Base-by-base conservation (phyloP, 306 rosid genomes). In the Quercus berberidifolia region DNA sequence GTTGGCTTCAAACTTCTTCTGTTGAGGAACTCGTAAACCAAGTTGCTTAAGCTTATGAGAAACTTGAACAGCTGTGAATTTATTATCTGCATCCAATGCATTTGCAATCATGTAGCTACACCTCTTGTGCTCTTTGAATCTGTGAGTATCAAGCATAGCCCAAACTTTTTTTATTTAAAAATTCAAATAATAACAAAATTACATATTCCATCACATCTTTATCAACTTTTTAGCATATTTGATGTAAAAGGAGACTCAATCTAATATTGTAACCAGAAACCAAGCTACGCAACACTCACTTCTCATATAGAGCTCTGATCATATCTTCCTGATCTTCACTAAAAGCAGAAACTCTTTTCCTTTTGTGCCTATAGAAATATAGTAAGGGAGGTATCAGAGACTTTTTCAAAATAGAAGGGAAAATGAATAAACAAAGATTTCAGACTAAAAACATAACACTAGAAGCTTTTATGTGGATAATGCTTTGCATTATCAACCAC, bases 71-170 rank as follows among this genome's bases (percentile, higher is more conserved):
- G 99, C 83, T 51, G 91, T 88, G 81, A 89, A 83, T 81, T 94
- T 87, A 56, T 81, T 86, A 74, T 85, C 90, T 25, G 57, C 85
- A 75, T 86, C 97, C 86, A 91, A 84, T 77, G 92, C 92, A 79
- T 85, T 91, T 74, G 98, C 97, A 86, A 94, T 92, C 98, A 91
- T 89, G 80, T 80, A 86, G 82, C 89, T 91, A 81, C 97, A 94
- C 80, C 91, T 89, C 83, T 79, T 86, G 62, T 94, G 92, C 76
- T 87, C 97, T 83, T 94, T 94, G 80, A 92, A 94, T 84, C 98
- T 85, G 79, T 19, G 78, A 65, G 56, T 4, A 56, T 23, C 77
- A 49, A 70, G 76, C 25, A 70, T 23, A 23, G 14, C n/a, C 21
- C 73, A 14, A 49, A 41, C 52, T 30, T 74, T 76, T 30, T 25